phyloP scores from a whole-genome alignment of 805 yeast species.

The Metschnikowia matae region DNA sequence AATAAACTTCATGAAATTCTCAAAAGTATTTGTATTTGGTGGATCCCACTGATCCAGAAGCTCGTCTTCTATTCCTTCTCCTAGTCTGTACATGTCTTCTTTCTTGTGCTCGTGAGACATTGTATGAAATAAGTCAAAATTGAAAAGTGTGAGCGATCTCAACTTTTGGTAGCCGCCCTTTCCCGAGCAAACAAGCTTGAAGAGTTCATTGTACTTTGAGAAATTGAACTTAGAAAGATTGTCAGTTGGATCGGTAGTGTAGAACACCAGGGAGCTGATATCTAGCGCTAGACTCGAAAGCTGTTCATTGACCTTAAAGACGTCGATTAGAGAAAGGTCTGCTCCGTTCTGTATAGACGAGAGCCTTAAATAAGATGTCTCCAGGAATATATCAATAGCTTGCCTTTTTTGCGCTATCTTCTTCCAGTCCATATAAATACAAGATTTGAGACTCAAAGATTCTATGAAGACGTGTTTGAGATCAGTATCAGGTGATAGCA shows the following conservation, averaged over 20 bases:
- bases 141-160: constrained; percentile 23
- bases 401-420: constrained; percentile 13
- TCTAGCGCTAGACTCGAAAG: constrained; percentile 43
- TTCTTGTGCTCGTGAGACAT: constrained; percentile 16
- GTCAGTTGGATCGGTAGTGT: constrained; percentile 15
- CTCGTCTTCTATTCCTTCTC: neutral
- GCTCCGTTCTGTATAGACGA: constrained; percentile 36
- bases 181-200: constrained; percentile 32
- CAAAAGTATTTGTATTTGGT: constrained; percentile 22
- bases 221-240: constrained; percentile 27
- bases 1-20: constrained; percentile 18
- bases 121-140: constrained; percentile 29
- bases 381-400: constrained; percentile 35
- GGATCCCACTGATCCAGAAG: constrained; percentile 17
- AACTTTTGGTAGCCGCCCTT: constrained; percentile 29
- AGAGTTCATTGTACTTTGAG: constrained; percentile 24
- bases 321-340: constrained; percentile 49
- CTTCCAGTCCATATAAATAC: constrained; percentile 14
- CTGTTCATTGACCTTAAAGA: constrained; percentile 33
- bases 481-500: constrained; percentile 7
- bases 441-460: constrained; percentile 13
- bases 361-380: constrained; percentile 36
- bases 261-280: constrained; percentile 45
- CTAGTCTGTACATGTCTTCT: neutral
- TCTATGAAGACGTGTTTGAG: constrained; percentile 6